phyloP scores from a whole-genome alignment of 345 rosid species.

The Syzygium aromaticum region DNA sequence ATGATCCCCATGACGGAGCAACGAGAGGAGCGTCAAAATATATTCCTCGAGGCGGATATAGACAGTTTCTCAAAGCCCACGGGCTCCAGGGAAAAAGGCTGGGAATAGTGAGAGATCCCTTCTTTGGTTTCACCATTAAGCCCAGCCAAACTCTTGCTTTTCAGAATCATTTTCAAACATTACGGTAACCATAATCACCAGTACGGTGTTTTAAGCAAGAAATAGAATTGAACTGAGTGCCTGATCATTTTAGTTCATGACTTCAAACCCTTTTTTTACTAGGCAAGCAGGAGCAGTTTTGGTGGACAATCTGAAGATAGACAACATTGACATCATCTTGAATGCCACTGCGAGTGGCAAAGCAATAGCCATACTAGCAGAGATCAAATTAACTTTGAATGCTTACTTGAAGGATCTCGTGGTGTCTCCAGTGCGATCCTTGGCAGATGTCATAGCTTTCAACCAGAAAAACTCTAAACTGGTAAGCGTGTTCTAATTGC shows the following conservation, averaged over 20 bases:
- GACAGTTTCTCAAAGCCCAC: conserved; percentile 30
- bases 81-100: conserved; percentile 51
- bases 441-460: conserved; percentile 21
- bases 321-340: conserved; percentile 23
- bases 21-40: conserved; percentile 24
- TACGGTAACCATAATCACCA: conserved; percentile 25
- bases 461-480: conserved; percentile 14
- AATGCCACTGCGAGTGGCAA: conserved; percentile 4
- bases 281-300: conserved; percentile 48
- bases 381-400: conserved; percentile 19
- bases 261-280: not conserved
- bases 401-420: conserved; percentile 13
- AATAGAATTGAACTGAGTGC: not conserved
- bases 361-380: conserved; percentile 8
- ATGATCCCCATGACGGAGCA: conserved; percentile 35
- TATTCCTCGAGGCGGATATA: conserved; percentile 44
- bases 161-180: conserved; percentile 29
- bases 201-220: not conserved
- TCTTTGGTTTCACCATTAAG: conserved; percentile 7
- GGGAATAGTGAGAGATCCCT: conserved; percentile 46
- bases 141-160: conserved; percentile 12
- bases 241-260: not conserved
- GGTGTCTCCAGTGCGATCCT: conserved; percentile 15
- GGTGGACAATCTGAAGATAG: conserved; percentile 34
- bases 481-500: conserved; percentile 1